Conservation (phyloP, 345 rosid species). For the Eutrema heterophyllum region DNA sequence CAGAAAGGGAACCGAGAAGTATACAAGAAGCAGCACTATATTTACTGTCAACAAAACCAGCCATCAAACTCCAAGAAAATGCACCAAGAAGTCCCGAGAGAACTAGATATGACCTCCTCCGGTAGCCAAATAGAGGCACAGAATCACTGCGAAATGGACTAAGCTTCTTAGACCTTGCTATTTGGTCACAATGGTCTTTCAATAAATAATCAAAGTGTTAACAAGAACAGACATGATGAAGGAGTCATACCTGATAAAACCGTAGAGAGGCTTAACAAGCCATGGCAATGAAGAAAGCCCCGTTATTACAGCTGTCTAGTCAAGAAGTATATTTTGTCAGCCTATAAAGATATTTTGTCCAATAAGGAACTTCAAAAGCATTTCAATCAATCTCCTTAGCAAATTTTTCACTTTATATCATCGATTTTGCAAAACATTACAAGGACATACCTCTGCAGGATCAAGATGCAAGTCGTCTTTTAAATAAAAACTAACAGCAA, state of each 20-base stretch:
- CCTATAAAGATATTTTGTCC: slow-evolving; percentile 17
- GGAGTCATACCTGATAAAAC: slow-evolving; percentile 72
- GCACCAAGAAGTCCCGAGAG: slow-evolving; percentile 97
- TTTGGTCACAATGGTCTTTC: background rate
- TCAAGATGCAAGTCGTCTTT: slow-evolving; percentile 96
- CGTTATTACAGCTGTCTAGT: slow-evolving; percentile 95
- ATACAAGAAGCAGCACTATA: slow-evolving; percentile 77
- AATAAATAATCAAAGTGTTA: background rate
- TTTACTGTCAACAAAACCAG: slow-evolving; percentile 81
- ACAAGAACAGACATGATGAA: background rate
- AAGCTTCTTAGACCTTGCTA: background rate
- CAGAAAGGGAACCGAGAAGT: slow-evolving; percentile 90
- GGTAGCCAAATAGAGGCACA: slow-evolving; percentile 85
- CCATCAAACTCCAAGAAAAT: slow-evolving; percentile 96
- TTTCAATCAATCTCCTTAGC: no score
- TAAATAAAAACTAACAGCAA: slow-evolving; percentile 87
- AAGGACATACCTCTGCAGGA: slow-evolving; percentile 85
- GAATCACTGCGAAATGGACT: slow-evolving; percentile 63
- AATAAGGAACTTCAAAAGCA: background rate
- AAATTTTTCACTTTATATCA: no score
- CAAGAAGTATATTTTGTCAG: slow-evolving; percentile 49
- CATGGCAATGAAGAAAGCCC: slow-evolving; percentile 95
- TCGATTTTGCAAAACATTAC: background rate
- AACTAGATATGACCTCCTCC: slow-evolving; percentile 93
- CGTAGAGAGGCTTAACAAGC: slow-evolving; percentile 93